Conservation (phyloP, 148 eudicot species). For the Diospyros kaki region DNA sequence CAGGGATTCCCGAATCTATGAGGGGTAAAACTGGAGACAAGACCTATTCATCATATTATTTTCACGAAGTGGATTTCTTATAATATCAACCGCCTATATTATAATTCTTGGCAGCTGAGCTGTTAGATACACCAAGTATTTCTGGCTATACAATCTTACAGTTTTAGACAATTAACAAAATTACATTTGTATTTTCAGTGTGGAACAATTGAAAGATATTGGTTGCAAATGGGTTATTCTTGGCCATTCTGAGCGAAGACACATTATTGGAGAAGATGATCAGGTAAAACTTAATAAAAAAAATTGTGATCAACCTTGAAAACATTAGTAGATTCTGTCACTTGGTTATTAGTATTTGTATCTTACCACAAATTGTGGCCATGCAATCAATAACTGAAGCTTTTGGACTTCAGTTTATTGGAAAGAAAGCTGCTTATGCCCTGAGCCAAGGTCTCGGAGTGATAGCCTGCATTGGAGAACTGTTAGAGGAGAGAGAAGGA, state of each 20-base stretch:
- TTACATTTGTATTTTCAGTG: conserved; percentile 36
- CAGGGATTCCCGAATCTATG: background rate
- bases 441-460: conserved; percentile 77
- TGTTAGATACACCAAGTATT: background rate
- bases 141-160: background rate
- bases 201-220: conserved; percentile 78
- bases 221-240: conserved; percentile 98
- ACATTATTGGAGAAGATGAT: conserved; percentile 78
- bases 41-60: background rate
- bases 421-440: conserved; percentile 95
- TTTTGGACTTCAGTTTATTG: conserved; percentile 66
- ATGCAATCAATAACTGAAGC: conserved; percentile 12
- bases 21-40: background rate
- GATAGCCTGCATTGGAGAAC: conserved; percentile 93
- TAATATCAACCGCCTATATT: background rate
- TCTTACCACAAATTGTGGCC: background rate
- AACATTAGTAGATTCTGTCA: background rate
- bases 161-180: background rate
- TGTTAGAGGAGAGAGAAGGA: conserved; percentile 78
- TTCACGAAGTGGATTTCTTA: background rate
- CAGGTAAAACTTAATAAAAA: conserved; percentile 35
- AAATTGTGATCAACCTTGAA: too few relatives aligned
- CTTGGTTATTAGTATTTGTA: background rate
- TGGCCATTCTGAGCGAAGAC: conserved; percentile 95
- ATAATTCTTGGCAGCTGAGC: background rate